Percentiles rank a stretch among this genome's conserved stretches.
phyloP scores from a whole-genome alignment of 2,329 filamentous ascomycete species.

The Sarocladium strictum region DNA sequence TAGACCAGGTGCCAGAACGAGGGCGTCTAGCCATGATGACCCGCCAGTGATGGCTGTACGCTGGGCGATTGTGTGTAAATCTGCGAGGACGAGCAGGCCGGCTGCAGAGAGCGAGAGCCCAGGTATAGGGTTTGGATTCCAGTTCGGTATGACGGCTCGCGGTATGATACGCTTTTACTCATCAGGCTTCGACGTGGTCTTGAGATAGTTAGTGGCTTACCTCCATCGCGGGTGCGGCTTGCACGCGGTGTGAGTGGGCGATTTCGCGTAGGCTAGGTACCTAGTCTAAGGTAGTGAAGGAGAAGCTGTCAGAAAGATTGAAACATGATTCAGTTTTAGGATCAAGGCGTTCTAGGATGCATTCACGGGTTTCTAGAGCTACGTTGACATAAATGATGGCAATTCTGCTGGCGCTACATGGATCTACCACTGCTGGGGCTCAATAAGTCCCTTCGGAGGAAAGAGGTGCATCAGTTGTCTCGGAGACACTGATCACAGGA shows the following conservation, averaged over 20 bases:
- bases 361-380: too few relatives aligned
- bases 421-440: not conserved
- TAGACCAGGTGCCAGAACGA: slow-evolving; percentile 54
- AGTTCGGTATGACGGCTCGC: slow-evolving; percentile 29
- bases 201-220: not conserved
- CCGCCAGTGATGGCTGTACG: slow-evolving; percentile 52
- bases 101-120: slow-evolving; percentile 40
- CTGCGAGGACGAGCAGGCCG: slow-evolving; percentile 53
- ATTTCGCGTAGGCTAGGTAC: too few relatives aligned
- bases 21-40: slow-evolving; percentile 48
- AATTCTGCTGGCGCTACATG: too few relatives aligned
- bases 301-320: too few relatives aligned
- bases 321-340: too few relatives aligned
- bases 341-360: too few relatives aligned
- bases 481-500: not conserved
- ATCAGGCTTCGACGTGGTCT: not conserved
- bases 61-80: slow-evolving; percentile 48
- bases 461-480: not conserved
- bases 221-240: not conserved
- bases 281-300: too few relatives aligned
- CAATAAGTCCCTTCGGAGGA: not conserved
- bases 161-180: not conserved
- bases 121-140: slow-evolving; percentile 40
- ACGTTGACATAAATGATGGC: too few relatives aligned
- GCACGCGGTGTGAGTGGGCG: not conserved